phyloP scores from a whole-genome alignment of 768 basidiomycete species.

The Collybiopsis confluens region DNA sequence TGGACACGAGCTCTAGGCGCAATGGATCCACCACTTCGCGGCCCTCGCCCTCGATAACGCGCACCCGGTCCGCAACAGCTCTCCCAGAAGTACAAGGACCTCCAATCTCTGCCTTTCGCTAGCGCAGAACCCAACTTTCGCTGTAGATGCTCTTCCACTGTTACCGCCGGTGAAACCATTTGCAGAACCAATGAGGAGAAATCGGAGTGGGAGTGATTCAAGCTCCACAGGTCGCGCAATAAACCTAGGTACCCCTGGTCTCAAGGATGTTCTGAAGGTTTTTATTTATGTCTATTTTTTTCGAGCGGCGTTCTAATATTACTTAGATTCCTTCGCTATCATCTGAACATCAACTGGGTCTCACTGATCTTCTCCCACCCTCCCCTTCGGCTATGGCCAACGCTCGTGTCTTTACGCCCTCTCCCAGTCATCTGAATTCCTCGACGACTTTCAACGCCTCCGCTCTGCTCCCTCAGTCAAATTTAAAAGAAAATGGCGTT shows the following conservation, averaged over 20 bases:
- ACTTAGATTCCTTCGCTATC: conserved; percentile 60
- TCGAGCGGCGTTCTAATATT: background rate
- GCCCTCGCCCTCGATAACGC: conserved; percentile 26
- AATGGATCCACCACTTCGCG: conserved; percentile 18
- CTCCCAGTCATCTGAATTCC: conserved; percentile 34
- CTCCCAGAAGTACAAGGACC: conserved; percentile 24
- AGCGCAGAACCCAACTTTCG: conserved; percentile 2
- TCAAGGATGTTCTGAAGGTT: conserved; percentile 76
- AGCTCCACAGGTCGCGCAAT: conserved; percentile 29
- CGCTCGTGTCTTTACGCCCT: conserved; percentile 31
- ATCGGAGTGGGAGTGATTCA: conserved; percentile 46
- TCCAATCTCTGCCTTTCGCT: conserved; percentile 6
- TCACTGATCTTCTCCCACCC: conserved; percentile 67
- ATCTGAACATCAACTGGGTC: conserved; percentile 66
- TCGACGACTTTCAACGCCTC: conserved; percentile 13
- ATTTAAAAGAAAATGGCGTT: conserved; percentile 18
- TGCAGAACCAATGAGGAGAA: conserved; percentile 29
- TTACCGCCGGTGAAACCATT: conserved; percentile 44
- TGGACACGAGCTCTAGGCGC: conserved; percentile 39
- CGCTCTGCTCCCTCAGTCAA: conserved; percentile 15
- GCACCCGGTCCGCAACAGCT: conserved; percentile 40
- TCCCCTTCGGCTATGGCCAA: conserved; percentile 52
- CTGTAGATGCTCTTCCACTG: conserved; percentile 21
- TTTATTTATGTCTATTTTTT: background rate
- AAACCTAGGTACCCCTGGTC: conserved; percentile 44